Conservation (phyloP, 2,329 filamentous ascomycete genomes). For the Ceratocystis lukuohia region DNA sequence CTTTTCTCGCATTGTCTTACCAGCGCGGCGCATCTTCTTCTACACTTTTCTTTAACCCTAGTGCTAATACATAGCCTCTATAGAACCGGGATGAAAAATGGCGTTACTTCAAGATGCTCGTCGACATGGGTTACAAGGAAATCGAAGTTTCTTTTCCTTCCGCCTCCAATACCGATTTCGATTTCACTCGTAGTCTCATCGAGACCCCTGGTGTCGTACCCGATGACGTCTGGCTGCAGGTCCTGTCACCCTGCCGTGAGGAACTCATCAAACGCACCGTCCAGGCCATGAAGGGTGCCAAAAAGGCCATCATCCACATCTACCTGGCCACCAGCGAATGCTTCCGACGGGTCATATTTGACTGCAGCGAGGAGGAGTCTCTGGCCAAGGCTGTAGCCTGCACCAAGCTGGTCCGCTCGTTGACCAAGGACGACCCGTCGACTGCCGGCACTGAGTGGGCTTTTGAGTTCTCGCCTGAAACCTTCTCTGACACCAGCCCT, state of each 20-base stretch:
- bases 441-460: conserved; percentile 51
- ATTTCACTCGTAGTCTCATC: conserved; percentile 72
- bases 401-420: conserved; percentile 69
- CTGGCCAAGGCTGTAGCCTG: conserved; percentile 73
- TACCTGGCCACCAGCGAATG: conserved; percentile 94
- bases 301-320: conserved; percentile 89
- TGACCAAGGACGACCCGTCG: conserved; percentile 67
- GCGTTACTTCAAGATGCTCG: conserved; percentile 88
- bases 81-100: conserved; percentile 92
- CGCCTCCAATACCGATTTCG: conserved; percentile 87
- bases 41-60: neutral
- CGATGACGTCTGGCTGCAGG: conserved; percentile 83
- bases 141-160: conserved; percentile 95
- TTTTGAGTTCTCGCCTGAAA: conserved; percentile 75
- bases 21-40: neutral
- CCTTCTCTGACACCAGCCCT: conserved; percentile 78
- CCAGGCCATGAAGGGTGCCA: conserved; percentile 73
- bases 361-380: conserved; percentile 69
- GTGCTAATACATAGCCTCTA: conserved; percentile 7
- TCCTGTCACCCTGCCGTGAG: conserved; percentile 79
- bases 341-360: conserved; percentile 84
- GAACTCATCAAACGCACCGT: conserved; percentile 85
- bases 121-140: conserved; percentile 88
- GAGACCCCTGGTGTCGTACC: conserved; percentile 72
- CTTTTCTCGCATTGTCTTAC: neutral